Evolutionary conservation across 352 stramenopile species (phyloP).

Genomic region (Globisporangium megalacanthum): DNA sequence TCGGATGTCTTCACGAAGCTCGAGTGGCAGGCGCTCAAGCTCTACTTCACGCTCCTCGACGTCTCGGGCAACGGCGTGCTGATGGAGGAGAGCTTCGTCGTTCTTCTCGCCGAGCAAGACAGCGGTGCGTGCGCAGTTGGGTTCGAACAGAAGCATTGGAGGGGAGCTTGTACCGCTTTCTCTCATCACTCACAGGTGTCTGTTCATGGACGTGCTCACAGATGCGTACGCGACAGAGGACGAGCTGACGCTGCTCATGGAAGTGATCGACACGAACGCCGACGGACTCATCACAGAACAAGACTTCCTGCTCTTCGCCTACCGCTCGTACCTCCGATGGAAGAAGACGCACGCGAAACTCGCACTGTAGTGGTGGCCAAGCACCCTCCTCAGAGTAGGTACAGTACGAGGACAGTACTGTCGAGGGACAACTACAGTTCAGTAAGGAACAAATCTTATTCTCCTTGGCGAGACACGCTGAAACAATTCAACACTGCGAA

Average conservation of each 20-base stretch:
- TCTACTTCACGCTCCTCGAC: slow-evolving; percentile 70
- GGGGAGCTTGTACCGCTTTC: not conserved
- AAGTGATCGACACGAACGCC: slow-evolving; percentile 73
- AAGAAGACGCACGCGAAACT: slow-evolving; percentile 31
- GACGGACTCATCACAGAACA: slow-evolving; percentile 72
- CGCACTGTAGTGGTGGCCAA: not conserved
- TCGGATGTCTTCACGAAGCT: slow-evolving; percentile 48
- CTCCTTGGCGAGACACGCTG: no score
- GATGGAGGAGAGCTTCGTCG: slow-evolving; percentile 77
- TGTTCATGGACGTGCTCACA: slow-evolving; percentile 16
- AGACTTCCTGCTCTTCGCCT: slow-evolving; percentile 81
- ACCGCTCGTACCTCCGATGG: slow-evolving; percentile 61
- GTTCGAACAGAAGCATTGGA: not conserved
- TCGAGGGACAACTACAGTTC: no score
- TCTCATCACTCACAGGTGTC: not conserved
- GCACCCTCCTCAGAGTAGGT: not conserved
- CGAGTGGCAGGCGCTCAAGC: slow-evolving; percentile 74
- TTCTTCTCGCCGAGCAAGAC: slow-evolving; percentile 77
- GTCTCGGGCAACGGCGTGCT: slow-evolving; percentile 61
- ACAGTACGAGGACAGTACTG: no score
- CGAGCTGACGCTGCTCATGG: slow-evolving; percentile 70
- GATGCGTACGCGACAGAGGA: slow-evolving; percentile 82
- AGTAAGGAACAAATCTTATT: no score
- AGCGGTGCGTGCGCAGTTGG: slow-evolving; percentile 31
- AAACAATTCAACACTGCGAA: no score